phyloP scores from a whole-genome alignment of 441 rosid genomes.

The Bocquillonia castaneifolia region DNA sequence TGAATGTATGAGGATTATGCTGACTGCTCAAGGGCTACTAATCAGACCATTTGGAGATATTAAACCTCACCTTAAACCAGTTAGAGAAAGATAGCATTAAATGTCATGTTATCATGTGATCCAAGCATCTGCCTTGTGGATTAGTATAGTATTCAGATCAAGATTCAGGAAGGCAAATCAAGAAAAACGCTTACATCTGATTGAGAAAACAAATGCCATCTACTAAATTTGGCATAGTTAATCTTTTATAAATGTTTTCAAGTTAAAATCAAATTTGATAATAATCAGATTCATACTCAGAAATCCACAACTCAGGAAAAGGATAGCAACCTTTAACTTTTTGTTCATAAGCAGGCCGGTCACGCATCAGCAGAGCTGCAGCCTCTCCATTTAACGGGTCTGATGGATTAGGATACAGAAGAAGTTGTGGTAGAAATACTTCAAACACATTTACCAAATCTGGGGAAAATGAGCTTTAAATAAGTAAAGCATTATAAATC shows the following conservation, averaged over 20 bases:
- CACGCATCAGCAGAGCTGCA: conserved; percentile 88
- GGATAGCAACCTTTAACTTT: conserved; percentile 66
- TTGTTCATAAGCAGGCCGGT: conserved; percentile 69
- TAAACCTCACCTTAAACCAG: too few species aligned
- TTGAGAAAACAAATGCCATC: neutral
- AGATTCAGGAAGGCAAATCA: neutral
- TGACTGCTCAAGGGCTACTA: too few species aligned
- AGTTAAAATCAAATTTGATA: too few species aligned
- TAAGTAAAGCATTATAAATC: conserved; percentile 1
- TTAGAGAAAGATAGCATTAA: too few species aligned
- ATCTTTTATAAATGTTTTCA: too few species aligned
- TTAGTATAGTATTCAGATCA: neutral
- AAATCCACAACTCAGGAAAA: neutral
- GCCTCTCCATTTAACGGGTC: conserved; percentile 98
- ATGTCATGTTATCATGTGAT: too few species aligned
- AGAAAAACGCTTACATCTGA: neutral
- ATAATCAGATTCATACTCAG: neutral
- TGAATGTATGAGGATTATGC: too few species aligned
- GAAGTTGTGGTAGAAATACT: conserved; percentile 94
- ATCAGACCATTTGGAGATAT: too few species aligned
- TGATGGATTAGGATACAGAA: conserved; percentile 85
- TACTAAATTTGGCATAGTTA: neutral
- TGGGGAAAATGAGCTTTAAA: conserved; percentile 30
- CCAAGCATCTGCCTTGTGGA: neutral
- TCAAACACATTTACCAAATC: conserved; percentile 93